Evolutionary conservation across 306 rosid species (phyloP).

Genomic region (Malus domestica): ASM211411v1 NC_041802.1:19399001-19399500

Average conservation of each 20-base stretch:
- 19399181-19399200: slow-evolving; percentile 16
- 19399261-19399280: not conserved
- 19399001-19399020: slow-evolving; percentile 1
- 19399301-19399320: not conserved
- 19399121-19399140: slow-evolving; percentile 1
- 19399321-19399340: not conserved
- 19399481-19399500: slow-evolving; percentile 7
- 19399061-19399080: not conserved
- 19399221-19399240: not conserved
- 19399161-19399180: not conserved
- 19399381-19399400: slow-evolving; percentile 11
- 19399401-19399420: slow-evolving; percentile 18
- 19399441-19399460: slow-evolving; percentile 11
- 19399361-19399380: slow-evolving; percentile 6
- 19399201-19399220: slow-evolving; percentile 14
- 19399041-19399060: not conserved
- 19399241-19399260: not conserved
- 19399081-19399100: not conserved
- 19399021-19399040: slow-evolving; percentile 1
- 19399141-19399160: slow-evolving; percentile 2
- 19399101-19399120: slow-evolving; percentile 2
- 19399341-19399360: not conserved
- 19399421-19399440: slow-evolving; percentile 9
- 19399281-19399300: not conserved
- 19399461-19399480: slow-evolving; percentile 7